Evolutionary conservation across 257 asterid species (phyloP).

Genomic region (Osmanthus fragrans): DNA sequence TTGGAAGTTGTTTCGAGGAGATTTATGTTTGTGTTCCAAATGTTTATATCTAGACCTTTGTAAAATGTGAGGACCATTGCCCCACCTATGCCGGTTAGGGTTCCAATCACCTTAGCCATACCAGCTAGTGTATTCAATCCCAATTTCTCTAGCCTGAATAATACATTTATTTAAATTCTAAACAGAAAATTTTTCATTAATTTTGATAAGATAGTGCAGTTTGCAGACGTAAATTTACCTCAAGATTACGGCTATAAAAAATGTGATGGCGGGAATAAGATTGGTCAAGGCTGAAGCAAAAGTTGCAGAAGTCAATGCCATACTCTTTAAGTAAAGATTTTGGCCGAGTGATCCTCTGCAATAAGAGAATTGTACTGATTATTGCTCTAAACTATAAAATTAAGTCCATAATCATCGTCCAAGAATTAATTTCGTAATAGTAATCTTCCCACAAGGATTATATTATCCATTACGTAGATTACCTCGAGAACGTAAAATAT

Average conservation of each 20-base stretch:
- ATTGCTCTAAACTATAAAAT: no score
- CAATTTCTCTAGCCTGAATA: constrained; percentile 58
- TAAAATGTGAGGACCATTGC: constrained; percentile 79
- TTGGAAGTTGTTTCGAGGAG: constrained; percentile 37
- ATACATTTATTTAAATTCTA: background rate
- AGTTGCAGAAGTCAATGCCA: constrained; percentile 58
- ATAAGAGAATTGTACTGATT: background rate
- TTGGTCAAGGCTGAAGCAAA: constrained; percentile 64
- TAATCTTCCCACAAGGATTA: no score
- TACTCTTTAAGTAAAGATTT: constrained; percentile 48
- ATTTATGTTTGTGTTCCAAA: constrained; percentile 49
- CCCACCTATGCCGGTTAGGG: constrained; percentile 59
- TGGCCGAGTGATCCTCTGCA: constrained; percentile 72
- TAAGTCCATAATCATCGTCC: no score
- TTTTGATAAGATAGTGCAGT: background rate
- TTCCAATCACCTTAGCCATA: constrained; percentile 69
- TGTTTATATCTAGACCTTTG: constrained; percentile 54
- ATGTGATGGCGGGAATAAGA: constrained; percentile 71
- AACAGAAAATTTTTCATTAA: background rate
- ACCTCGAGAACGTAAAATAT: background rate
- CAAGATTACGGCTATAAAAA: constrained; percentile 45
- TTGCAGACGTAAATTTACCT: constrained; percentile 32
- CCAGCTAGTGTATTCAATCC: constrained; percentile 63
- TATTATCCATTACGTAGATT: background rate
- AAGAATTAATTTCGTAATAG: no score